Evolutionary conservation across 495 filamentous ascomycete genomes (phyloP).

Genomic region (Trichoderma reesei): DNA sequence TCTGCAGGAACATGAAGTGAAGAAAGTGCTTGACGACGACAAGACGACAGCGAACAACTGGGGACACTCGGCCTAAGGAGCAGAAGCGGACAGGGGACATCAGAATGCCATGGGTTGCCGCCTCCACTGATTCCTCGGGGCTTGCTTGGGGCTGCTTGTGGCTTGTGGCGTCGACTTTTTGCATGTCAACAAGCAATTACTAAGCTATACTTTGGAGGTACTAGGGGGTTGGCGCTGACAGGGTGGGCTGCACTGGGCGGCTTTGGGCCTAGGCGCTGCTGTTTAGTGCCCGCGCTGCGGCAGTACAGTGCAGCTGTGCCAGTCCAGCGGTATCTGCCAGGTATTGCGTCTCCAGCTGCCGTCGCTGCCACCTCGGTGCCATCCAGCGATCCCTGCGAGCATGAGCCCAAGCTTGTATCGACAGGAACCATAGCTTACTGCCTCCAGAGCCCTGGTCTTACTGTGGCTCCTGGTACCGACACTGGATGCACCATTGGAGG

Average conservation of each 20-base stretch:
- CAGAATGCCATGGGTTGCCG: background rate
- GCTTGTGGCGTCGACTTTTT: background rate
- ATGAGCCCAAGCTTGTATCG: too few species aligned
- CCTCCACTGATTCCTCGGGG: background rate
- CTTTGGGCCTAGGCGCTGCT: background rate
- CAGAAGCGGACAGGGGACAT: too few species aligned
- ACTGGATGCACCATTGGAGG: too few species aligned
- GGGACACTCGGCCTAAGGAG: too few species aligned
- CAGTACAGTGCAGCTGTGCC: background rate
- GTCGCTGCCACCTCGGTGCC: background rate
- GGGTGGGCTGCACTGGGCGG: background rate
- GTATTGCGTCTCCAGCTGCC: background rate
- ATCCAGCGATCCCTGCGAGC: too few species aligned
- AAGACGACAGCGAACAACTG: background rate
- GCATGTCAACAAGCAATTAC: too few species aligned
- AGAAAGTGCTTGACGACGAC: background rate
- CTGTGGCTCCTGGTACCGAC: too few species aligned
- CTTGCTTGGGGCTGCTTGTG: background rate
- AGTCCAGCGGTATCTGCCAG: conserved; percentile 2
- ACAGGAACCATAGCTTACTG: too few species aligned
- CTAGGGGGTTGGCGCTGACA: conserved; percentile 2
- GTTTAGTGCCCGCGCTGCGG: conserved; percentile 4
- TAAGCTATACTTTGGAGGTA: background rate
- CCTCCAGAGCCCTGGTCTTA: too few species aligned
- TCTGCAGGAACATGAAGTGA: background rate